Evolutionary conservation across 768 basidiomycete species (phyloP).

Genomic region (Leucocoprinus sp.): DNA sequence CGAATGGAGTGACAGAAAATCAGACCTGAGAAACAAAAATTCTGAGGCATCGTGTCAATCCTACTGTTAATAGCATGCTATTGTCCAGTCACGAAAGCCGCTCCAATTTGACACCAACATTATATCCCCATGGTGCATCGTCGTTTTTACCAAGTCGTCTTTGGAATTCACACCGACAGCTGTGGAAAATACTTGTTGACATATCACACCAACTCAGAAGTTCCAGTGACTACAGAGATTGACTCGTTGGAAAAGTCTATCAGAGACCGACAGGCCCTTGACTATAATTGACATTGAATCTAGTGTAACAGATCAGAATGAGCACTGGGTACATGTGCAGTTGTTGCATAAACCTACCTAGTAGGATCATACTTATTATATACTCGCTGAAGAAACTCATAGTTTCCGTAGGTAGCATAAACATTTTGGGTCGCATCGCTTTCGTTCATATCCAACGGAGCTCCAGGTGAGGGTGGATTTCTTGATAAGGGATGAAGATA

Average conservation of each 20-base stretch:
- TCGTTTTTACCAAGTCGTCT: no score
- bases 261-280: constrained; percentile 11
- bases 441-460: constrained; percentile 34
- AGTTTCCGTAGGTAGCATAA: constrained; percentile 32
- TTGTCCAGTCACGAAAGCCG: no score
- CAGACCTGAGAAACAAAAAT: no score
- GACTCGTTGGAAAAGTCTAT: not conserved
- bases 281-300: constrained; percentile 11
- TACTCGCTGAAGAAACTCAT: constrained; percentile 25
- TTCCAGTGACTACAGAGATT: not conserved
- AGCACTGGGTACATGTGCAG: constrained; percentile 15
- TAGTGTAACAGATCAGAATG: constrained; percentile 1
- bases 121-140: no score
- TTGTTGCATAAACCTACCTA: constrained; percentile 27
- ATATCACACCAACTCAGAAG: no score
- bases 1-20: no score
- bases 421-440: constrained; percentile 30
- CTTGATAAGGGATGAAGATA: constrained; percentile 15
- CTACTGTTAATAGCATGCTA: no score
- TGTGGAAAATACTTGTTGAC: not conserved
- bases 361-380: constrained; percentile 38
- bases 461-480: constrained; percentile 27
- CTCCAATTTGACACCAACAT: no score
- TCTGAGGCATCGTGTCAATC: no score
- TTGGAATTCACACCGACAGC: no score